Conservation (phyloP, 805 yeast genomes). For the Zygotorulaspora danielsina region DNA sequence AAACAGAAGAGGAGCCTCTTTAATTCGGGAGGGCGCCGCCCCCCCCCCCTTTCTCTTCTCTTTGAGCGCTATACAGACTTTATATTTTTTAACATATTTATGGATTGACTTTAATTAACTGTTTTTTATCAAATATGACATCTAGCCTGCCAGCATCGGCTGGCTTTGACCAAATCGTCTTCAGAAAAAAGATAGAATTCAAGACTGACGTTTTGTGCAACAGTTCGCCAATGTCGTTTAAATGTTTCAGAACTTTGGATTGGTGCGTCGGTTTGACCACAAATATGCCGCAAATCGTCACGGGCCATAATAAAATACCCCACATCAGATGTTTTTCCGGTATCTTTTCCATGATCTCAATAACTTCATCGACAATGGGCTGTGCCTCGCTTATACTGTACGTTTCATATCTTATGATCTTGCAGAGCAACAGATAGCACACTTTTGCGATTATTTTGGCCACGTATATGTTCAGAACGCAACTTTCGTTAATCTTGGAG, state of each 20-base stretch:
- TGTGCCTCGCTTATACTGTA: slow-evolving; percentile 9
- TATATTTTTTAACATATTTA: slow-evolving; percentile 1
- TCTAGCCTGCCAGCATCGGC: slow-evolving; percentile 5
- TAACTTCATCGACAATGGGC: slow-evolving; percentile 12
- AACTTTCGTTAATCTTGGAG: slow-evolving; percentile 6
- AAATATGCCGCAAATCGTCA: slow-evolving; percentile 15
- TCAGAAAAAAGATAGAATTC: slow-evolving; percentile 11
- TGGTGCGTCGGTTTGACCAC: slow-evolving; percentile 8
- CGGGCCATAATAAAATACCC: slow-evolving; percentile 18
- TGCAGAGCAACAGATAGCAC: slow-evolving; percentile 14
- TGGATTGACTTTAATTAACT: slow-evolving; percentile 9
- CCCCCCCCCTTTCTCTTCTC: too few species aligned
- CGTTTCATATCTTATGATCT: slow-evolving; percentile 10
- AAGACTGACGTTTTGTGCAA: slow-evolving; percentile 12
- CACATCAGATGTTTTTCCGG: slow-evolving; percentile 14
- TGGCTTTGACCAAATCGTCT: slow-evolving; percentile 12
- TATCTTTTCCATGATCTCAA: slow-evolving; percentile 11
- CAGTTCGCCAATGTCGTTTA: slow-evolving; percentile 11
- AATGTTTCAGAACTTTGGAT: slow-evolving; percentile 6
- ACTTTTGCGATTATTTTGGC: slow-evolving; percentile 17
- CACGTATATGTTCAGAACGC: slow-evolving; percentile 13
- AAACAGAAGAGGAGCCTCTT: neutral
- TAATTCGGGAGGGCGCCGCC: too few species aligned
- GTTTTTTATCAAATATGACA: slow-evolving; percentile 12
- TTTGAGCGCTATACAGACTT: neutral